phyloP scores from a whole-genome alignment of 225 moss, liverwort and hornwort species.

The Physcomitrellopsis africana region DNA sequence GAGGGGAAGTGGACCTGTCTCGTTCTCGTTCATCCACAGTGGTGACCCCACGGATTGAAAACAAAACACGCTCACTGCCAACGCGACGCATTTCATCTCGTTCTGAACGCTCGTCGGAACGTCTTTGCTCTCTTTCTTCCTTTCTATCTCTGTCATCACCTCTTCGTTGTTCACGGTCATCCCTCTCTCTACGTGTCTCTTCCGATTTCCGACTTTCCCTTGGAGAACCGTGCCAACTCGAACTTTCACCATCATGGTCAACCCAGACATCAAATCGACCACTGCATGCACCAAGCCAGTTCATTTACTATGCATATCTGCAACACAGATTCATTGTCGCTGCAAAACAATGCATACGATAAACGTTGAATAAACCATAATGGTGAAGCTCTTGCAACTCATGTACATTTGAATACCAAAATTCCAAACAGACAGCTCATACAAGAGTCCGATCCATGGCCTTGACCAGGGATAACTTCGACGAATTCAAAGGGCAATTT shows the following conservation, averaged over 20 bases:
- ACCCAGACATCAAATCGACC: slow-evolving; percentile 84
- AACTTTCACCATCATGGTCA: slow-evolving; percentile 57
- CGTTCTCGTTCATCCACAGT: slow-evolving; percentile 63
- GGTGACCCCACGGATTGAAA: slow-evolving; percentile 53
- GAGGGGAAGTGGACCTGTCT: slow-evolving; percentile 51
- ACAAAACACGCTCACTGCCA: slow-evolving; percentile 54
- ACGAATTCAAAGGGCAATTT: background rate
- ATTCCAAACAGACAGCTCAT: slow-evolving; percentile 5
- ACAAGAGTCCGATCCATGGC: slow-evolving; percentile 7
- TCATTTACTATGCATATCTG: slow-evolving; percentile 17
- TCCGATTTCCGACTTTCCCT: slow-evolving; percentile 56
- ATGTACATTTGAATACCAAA: background rate
- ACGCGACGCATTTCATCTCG: slow-evolving; percentile 65
- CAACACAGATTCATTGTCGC: slow-evolving; percentile 17
- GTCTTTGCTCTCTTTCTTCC: slow-evolving; percentile 61
- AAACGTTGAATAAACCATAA: background rate
- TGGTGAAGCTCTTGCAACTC: background rate
- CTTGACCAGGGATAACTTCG: slow-evolving; percentile 20
- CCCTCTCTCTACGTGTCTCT: slow-evolving; percentile 55
- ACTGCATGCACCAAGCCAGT: slow-evolving; percentile 40
- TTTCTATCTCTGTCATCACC: slow-evolving; percentile 55
- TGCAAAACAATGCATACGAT: background rate
- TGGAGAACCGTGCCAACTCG: slow-evolving; percentile 64
- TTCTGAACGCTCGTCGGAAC: slow-evolving; percentile 59
- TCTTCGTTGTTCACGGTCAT: slow-evolving; percentile 55